Conservation (phyloP, 441 rosid genomes). For the Croton setiger region DNA sequence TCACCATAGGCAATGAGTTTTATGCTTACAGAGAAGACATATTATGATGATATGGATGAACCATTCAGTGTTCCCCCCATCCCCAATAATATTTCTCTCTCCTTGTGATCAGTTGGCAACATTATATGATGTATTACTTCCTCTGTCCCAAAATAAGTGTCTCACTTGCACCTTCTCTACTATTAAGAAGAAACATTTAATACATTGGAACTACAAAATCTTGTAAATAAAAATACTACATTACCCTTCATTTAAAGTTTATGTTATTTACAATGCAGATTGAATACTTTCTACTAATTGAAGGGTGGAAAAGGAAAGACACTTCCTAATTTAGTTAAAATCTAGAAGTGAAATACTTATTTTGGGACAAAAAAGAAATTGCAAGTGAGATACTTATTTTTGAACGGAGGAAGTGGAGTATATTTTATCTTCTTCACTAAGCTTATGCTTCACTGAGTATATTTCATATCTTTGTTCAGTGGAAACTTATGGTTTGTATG, state of each 20-base stretch:
- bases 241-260: too few species aligned
- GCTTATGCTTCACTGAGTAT: neutral
- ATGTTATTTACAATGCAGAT: too few species aligned
- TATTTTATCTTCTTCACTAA: neutral
- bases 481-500: neutral
- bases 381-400: neutral
- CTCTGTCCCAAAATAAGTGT: too few species aligned
- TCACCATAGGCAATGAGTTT: slow-evolving; percentile 4
- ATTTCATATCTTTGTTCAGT: neutral
- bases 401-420: neutral
- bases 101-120: neutral
- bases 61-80: neutral
- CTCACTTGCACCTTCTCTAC: too few species aligned
- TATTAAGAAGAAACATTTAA: too few species aligned
- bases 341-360: too few species aligned
- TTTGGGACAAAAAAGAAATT: too few species aligned
- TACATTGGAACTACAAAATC: too few species aligned
- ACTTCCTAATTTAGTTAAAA: too few species aligned
- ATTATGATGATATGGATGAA: neutral
- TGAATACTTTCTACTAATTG: too few species aligned
- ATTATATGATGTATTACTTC: neutral
- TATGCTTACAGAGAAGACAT: neutral
- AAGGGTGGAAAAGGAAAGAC: too few species aligned
- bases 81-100: neutral
- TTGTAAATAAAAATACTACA: too few species aligned